Conservation (phyloP, 768 basidiomycete species). For the Crassisporium funariophilum region DNA sequence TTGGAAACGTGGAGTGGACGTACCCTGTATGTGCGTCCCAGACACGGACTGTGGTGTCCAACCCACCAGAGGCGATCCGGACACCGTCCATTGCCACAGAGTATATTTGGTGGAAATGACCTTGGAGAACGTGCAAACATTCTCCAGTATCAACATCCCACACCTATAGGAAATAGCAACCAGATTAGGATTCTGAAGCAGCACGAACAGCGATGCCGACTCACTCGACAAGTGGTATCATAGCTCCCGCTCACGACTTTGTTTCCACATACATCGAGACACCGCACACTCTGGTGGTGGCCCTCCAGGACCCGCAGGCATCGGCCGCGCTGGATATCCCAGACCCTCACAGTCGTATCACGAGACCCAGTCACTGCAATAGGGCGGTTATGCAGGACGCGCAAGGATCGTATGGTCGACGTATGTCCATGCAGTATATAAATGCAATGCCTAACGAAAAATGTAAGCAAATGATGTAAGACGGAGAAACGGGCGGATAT, state of each 20-base stretch:
- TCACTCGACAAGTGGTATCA: slow-evolving; percentile 81
- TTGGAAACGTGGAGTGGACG: slow-evolving; percentile 22
- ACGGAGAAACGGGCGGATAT: background rate
- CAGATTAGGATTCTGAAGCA: background rate
- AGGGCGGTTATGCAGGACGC: slow-evolving; percentile 83
- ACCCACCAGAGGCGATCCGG: slow-evolving; percentile 79
- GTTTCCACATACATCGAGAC: slow-evolving; percentile 85
- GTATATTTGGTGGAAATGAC: slow-evolving; percentile 90
- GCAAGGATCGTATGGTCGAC: slow-evolving; percentile 89
- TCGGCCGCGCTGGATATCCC: slow-evolving; percentile 87
- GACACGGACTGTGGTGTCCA: slow-evolving; percentile 91
- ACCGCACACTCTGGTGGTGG: slow-evolving; percentile 81
- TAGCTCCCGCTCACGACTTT: slow-evolving; percentile 91
- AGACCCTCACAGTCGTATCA: slow-evolving; percentile 84
- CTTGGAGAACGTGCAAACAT: slow-evolving; percentile 78
- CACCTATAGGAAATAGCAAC: slow-evolving; percentile 44
- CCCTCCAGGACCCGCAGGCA: slow-evolving; percentile 69
- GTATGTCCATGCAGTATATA: slow-evolving; percentile 83
- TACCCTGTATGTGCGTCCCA: slow-evolving; percentile 91
- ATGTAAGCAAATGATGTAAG: background rate
- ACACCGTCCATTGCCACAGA: slow-evolving; percentile 88
- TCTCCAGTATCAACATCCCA: slow-evolving; percentile 92
- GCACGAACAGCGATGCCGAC: slow-evolving; percentile 21
- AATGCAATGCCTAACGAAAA: slow-evolving; percentile 55
- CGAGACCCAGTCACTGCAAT: slow-evolving; percentile 90